Evolutionary conservation across 805 yeast species (phyloP).

Genomic region (Yarrowia sp.): DNA sequence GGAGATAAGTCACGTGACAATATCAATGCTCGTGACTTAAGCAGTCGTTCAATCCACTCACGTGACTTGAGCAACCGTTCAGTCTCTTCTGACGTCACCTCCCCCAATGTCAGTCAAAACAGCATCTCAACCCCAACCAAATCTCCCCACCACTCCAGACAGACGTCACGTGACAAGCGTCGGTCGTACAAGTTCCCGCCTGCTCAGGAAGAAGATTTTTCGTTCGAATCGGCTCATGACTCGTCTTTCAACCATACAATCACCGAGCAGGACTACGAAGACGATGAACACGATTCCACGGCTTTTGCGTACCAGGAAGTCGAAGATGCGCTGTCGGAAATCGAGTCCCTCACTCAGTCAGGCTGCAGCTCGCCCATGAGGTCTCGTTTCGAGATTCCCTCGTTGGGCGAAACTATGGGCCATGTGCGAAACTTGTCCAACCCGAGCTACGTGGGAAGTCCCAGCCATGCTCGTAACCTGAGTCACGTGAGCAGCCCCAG

Average conservation of each 20-base stretch:
- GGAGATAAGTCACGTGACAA: background rate
- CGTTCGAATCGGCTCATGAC: conserved; percentile 2
- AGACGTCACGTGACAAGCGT: conserved; percentile 6
- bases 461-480: background rate
- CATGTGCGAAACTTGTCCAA: conserved; percentile 3
- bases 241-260: background rate
- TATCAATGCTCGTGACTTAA: background rate
- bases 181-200: conserved; percentile 16
- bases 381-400: background rate
- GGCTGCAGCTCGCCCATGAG: background rate
- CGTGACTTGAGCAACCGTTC: background rate
- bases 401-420: conserved; percentile 7
- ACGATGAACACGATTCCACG: conserved; percentile 10
- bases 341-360: conserved; percentile 8
- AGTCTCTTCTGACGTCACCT: background rate
- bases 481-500: conserved; percentile 17
- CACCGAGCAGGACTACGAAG: conserved; percentile 5
- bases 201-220: conserved; percentile 3
- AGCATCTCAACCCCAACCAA: background rate
- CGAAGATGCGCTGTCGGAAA: conserved; percentile 19
- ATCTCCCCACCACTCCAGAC: background rate
- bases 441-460: background rate
- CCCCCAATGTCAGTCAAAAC: background rate
- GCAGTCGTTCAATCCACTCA: background rate
- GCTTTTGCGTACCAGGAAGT: conserved; percentile 34